Evolutionary conservation across 2,329 filamentous ascomycete genomes (phyloP), one percentile per base, ranked within the genome.

Genomic region (Dothistroma septosporum): DNA sequence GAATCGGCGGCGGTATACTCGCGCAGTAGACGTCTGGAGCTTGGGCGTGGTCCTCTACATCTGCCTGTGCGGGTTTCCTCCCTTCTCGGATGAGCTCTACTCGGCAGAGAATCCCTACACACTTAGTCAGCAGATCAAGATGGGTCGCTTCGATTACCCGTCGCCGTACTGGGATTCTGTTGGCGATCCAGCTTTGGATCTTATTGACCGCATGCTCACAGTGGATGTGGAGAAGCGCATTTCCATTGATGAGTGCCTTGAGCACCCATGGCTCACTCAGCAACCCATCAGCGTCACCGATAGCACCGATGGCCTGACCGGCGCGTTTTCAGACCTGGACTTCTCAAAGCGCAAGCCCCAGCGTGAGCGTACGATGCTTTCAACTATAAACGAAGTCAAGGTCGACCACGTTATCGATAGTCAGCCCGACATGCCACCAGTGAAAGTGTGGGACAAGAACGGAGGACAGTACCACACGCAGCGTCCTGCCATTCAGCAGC

Each of bases 1-100:
- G 19, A 88, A 86, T 69, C 85, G 91, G 63, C 87, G 94, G 66
- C 90, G 90, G 72, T 99, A 99, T 77, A 96, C 92, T 58, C 91
- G 92, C 70, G 92, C 92, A 2, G 94, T 99, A 10, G 94, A 99
- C 74, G 83, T 97, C 47, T 97, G 94, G 94, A 96, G 92, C 1
- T 82, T 97, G 0, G 94, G 94, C n/a, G 94, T 99, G 2, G 93
- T 99, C 3, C 82, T 99, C 24, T 99, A 97, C 77, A 97, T 97
- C 69, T 97, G 92, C 73, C 83, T 97, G 5, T 97, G 94, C 73
- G 94, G 94, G 37, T 97, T 97, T 72, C 94, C 93, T 4, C 94
- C 94, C 0, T 99, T 99, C 77, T 96, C 91, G 0, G 94, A 99
- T 70, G 94, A 99, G 76, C 85, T 97, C 0, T 90, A 87, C 76